Evolutionary conservation across 305 asterid genomes (phyloP), one percentile per base, ranked within the genome.

Genomic region (Solanum hybrid): DNA sequence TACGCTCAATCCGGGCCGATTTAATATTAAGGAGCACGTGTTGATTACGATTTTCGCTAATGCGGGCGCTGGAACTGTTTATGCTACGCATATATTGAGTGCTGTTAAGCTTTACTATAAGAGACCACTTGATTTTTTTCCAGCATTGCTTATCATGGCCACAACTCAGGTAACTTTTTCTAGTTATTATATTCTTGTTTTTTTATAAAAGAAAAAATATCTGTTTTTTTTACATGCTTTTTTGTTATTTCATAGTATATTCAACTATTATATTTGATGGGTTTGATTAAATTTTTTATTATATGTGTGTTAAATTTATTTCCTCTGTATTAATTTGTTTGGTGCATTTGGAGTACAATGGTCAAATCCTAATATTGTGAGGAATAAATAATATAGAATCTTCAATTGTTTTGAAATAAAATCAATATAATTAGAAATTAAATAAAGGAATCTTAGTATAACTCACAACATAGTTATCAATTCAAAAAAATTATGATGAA

Each of bases 21-120:
- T 95, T 35, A 95, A 92, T 56, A 56, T 93, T 7, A 94, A 94
- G 22, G 97, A 95, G 88, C 97, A 95, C 72, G 95, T 93, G 15
- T 22, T 93, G 92, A 94, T 95, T 24, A 91, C 96, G 13, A 94
- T 95, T 15, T 80, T 94, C 24, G 96, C 96, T 4, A 91, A 91
- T 89, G 90, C 95, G 7, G 96, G 96, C 9, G 92, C 93, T 8
- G 94, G 94, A 6, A 10, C 77, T 11, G 95, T 93, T 76, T 95
- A 95, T 36, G 98, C 98, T 8, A 90, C 94, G 4, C 94, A 93
- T 56, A 91, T 95, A 5, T 35, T 93, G 90, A 91, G 92, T 90
- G 75, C 93, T 8, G 94, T 93, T 32, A 93, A 92, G 89, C 94
- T 92, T 31, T 93, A 66, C 26, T 95, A 92, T 37, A 92, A 90